Conservation (phyloP, 2,329 filamentous ascomycete genomes). For the Colletotrichum tanaceti region DNA sequence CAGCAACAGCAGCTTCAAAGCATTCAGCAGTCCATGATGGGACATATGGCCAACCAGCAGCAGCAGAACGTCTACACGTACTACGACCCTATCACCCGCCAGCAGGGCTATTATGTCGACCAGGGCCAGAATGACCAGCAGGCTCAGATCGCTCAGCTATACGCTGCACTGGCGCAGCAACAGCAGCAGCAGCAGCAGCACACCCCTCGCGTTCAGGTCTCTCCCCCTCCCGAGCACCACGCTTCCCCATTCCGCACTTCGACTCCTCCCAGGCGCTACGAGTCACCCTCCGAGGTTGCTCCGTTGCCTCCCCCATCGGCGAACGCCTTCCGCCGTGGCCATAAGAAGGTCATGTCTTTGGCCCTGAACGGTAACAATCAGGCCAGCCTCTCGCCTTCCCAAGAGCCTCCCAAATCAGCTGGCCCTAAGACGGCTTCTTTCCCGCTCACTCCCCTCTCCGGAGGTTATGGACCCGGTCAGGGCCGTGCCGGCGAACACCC, state of each 20-base stretch:
- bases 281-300: conserved; percentile 73
- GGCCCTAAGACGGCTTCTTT: conserved; percentile 84
- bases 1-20: conserved; percentile 56
- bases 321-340: conserved; percentile 91
- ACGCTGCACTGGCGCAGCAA: conserved; percentile 47
- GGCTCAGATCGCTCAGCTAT: conserved; percentile 47
- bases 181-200: conserved; percentile 59
- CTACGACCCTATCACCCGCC: conserved; percentile 87
- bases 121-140: conserved; percentile 66
- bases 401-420: conserved; percentile 66
- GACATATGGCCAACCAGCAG: conserved; percentile 56
- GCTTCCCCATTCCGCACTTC: conserved; percentile 68
- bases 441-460: conserved; percentile 82
- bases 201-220: conserved; percentile 82
- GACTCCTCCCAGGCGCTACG: conserved; percentile 73
- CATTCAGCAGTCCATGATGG: conserved; percentile 58
- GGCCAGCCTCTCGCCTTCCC: conserved; percentile 57
- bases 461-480: conserved; percentile 92
- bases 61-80: conserved; percentile 84
- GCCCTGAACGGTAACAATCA: conserved; percentile 64
- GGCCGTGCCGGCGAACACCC: conserved; percentile 95
- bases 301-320: conserved; percentile 89
- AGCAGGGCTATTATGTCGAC: conserved; percentile 84
- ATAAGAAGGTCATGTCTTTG: conserved; percentile 89
- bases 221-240: conserved; percentile 76